Evolutionary conservation across 306 rosid species (phyloP), one percentile per base, ranked within the genome.

Genomic region (Neltuma alba): DNA sequence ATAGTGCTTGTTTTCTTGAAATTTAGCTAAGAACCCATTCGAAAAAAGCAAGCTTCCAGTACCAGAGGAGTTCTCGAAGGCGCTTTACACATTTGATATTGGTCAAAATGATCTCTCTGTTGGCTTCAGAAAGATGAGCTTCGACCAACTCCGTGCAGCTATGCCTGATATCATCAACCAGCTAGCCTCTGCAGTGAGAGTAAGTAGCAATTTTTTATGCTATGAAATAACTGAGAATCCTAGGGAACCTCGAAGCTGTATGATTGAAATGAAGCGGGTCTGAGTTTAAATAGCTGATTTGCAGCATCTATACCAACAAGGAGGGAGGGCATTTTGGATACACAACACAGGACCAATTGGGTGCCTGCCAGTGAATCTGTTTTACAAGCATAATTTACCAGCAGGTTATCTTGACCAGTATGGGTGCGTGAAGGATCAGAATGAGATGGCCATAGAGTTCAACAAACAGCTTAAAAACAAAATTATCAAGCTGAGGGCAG

Each of bases 331-430:
- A 41, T 94, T 94, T 66, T 94, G 98, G 98, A 84, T 94, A 77
- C 98, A 92, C 89, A 94, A 92, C 81, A 94, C 97, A 16, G 92
- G 93, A n/a, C 98, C 98, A 0, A 62, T 92, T 76, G 98, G 98
- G 20, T 94, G 97, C 73, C 71, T 92, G 77, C 97, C 98, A 9
- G 85, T 94, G 55, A 83, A 89, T 68, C 87, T 78, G 7, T 92
- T 91, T 89, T 92, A 94, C 91, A 86, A 18, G 60, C 88, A 78
- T 7, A 85, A 86, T 80, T 87, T 89, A 15, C 83, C 94, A 2
- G 77, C 86, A 3, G 96, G 91, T 16, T 83, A 16, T 76, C 83
- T 88, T 7, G 94, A 88, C 15, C 80, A 78, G 16, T 65, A 80
- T 74, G 82, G 92, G 47, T 91, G 94, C 66, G 82, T 94, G 48